Base-by-base conservation (phyloP, 1,284 basidiomycete species). In the Cryptococcus sp. region DNA sequence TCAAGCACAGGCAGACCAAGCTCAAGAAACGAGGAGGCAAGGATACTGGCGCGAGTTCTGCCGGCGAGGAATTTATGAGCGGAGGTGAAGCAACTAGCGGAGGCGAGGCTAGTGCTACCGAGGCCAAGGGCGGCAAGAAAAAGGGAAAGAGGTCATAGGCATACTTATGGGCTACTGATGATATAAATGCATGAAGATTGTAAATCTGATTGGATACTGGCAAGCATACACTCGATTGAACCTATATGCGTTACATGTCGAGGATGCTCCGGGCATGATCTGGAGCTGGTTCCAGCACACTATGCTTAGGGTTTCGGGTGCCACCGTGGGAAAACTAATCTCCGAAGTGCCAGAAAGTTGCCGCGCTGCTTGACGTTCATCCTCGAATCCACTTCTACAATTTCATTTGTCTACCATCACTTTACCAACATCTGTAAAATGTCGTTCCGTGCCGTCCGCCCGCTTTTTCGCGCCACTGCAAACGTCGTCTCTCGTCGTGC, bases 1-100 rank as follows among this genome's bases (percentile, higher is more conserved):
- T 92, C 63, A 87, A 85, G 80, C 88, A 56, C 53, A 62, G 64
- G 50, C 49, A 54, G 47, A 59, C 55, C 49, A 69, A 89, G 77
- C 62, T 79, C 39, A 88, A 85, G 76, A 69, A 61, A 56, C 71
- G 78, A 20, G 76, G 77, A 52, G 85, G 83, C 72, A 80, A 19
- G 13, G 60, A 46, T 5, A 34, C 29, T 34, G 63, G 59, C 23
- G 62, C 51, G 10, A 65, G 63, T 34, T 63, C 64, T 20, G 69
- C 61, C 10, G 72, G 67, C 19, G 70, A 69, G 51, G 70, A 66
- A n/a, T 58, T 71, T 25, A 64, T 65, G 5, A 66, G 63, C 45
- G 72, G 65, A 3, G 74, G 69, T 15, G 73, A 75, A 34, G 59
- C 59, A 4, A 73, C 71, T 2, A 74, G 69, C 34, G 73, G 75